Evolutionary conservation across 345 rosid species (phyloP).

Genomic region (Mangifera indica): DNA sequence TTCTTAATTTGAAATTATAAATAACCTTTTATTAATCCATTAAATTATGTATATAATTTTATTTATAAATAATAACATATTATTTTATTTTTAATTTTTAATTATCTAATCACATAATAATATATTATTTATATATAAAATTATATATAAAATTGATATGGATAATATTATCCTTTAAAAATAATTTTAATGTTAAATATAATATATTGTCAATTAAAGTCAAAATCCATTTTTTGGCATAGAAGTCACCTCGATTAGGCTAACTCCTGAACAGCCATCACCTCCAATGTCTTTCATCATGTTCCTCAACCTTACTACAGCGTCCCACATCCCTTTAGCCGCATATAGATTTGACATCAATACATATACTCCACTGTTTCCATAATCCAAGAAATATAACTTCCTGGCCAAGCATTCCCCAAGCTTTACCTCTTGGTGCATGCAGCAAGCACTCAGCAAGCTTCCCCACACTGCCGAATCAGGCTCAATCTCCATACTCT

Average conservation of each 20-base stretch:
- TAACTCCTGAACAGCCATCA: conserved; percentile 73
- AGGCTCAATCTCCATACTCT: conserved; percentile 46
- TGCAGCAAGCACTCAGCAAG: conserved; percentile 62
- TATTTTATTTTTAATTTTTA: no score
- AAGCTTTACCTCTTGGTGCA: conserved; percentile 60
- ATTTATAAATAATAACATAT: no score
- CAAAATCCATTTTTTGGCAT: no score
- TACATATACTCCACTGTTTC: conserved; percentile 73
- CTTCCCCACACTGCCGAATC: conserved; percentile 90
- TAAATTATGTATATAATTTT: no score
- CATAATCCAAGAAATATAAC: conserved; percentile 55
- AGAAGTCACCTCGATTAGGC: conserved; percentile 40
- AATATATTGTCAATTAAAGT: background rate
- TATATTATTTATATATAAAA: no score
- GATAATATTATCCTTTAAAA: no score
- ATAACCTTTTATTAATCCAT: no score
- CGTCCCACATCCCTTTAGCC: conserved; percentile 65
- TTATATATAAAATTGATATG: no score
- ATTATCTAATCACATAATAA: no score
- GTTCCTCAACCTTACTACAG: conserved; percentile 62
- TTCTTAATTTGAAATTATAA: no score
- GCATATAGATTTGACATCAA: conserved; percentile 92
- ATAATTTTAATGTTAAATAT: no score
- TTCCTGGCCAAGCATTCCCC: conserved; percentile 83
- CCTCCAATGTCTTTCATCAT: conserved; percentile 73